These are phyloP conservation scores for Aspergillus caelatus DNA, from an alignment of 2,329 filamentous ascomycete genomes.

Conservation along the genomic window DNA sequence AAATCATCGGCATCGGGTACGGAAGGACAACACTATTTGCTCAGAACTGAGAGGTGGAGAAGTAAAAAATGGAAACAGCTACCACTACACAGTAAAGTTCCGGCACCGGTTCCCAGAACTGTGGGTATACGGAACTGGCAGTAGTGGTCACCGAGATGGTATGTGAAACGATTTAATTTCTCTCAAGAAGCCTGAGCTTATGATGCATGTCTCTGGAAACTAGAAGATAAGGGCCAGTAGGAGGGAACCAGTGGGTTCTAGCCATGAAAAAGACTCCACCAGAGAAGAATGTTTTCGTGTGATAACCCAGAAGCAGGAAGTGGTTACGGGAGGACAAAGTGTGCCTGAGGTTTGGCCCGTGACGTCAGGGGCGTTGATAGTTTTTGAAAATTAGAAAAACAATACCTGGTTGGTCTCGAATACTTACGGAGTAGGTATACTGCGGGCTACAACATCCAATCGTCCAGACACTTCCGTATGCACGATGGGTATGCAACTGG, in stretches of 20 bases:
- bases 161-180: background rate
- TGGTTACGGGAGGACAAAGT: background rate
- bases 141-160: background rate
- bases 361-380: slow-evolving; percentile 8
- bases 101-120: background rate
- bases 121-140: background rate
- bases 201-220: slow-evolving; percentile 1
- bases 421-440: background rate
- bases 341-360: slow-evolving; percentile 5
- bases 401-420: background rate
- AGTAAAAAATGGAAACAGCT: background rate
- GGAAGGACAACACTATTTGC: background rate
- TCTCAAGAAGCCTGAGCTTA: background rate
- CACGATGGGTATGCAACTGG: background rate
- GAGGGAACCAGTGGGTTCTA: background rate
- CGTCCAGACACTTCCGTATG: background rate
- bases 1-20: background rate
- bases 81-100: background rate
- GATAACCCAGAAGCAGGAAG: background rate
- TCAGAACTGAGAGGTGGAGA: background rate
- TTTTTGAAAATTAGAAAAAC: background rate
- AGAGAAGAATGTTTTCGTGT: background rate
- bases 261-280: background rate
- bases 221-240: background rate
- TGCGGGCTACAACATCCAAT: background rate